These are phyloP conservation scores for Suillus lakei DNA, from an alignment of 768 basidiomycete genomes.

Conservation along the genomic window DNA sequence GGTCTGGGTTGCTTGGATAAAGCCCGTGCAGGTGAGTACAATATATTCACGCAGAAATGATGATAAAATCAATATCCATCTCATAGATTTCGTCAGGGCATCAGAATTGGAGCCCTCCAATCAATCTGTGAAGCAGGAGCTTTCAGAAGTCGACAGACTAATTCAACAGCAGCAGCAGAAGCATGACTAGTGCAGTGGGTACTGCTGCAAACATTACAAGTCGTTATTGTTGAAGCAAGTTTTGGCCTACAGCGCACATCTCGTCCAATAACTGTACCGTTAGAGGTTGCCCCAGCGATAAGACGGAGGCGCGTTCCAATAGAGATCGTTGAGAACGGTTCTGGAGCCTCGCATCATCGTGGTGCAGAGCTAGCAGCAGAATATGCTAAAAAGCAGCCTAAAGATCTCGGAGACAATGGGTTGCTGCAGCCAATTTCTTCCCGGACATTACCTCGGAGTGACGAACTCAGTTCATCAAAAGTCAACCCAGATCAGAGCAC, in stretches of 20 bases:
- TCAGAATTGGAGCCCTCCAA: slow-evolving; percentile 69
- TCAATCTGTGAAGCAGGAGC: slow-evolving; percentile 62
- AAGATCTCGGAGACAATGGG: slow-evolving; percentile 20
- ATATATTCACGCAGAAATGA: not conserved
- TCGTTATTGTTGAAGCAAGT: not conserved
- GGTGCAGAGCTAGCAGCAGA: slow-evolving; percentile 16
- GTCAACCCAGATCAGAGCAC: slow-evolving; percentile 20
- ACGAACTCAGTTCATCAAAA: slow-evolving; percentile 14
- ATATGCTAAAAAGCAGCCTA: slow-evolving; percentile 5
- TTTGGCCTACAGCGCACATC: slow-evolving; percentile 7
- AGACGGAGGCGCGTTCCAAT: slow-evolving; percentile 69
- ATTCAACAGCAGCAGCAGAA: slow-evolving; percentile 37
- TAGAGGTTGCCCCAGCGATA: slow-evolving; percentile 19
- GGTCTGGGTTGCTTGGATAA: slow-evolving; percentile 57
- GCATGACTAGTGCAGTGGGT: slow-evolving; percentile 33
- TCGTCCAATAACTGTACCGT: slow-evolving; percentile 13
- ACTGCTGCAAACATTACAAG: not conserved
- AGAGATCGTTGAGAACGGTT: slow-evolving; percentile 50
- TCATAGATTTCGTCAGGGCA: slow-evolving; percentile 64
- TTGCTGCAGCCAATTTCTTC: slow-evolving; percentile 47
- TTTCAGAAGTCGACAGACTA: slow-evolving; percentile 52
- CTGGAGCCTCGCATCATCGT: not conserved
- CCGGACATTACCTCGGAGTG: slow-evolving; percentile 23
- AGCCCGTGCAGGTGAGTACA: slow-evolving; percentile 59
- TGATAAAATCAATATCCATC: slow-evolving; percentile 4